Percentiles rank a stretch among this genome's conserved stretches.
These are phyloP conservation scores for Cicer chorassanicum DNA, from an alignment of 306 rosid species.

Conservation along the genomic window DNA sequence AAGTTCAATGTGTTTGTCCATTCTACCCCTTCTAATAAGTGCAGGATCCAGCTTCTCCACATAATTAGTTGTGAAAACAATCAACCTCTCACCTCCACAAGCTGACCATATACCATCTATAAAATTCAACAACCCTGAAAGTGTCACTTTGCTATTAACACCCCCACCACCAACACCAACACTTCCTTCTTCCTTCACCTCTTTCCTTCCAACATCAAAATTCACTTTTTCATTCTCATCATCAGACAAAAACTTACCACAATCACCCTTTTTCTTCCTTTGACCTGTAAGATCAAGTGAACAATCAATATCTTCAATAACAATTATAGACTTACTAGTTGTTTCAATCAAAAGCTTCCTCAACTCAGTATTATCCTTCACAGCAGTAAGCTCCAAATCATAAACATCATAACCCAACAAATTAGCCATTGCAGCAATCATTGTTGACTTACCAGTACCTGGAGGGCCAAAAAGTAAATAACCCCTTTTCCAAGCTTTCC, in stretches of 20 bases:
- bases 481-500: conserved; percentile 92
- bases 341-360: conserved; percentile 88
- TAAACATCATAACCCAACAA: conserved; percentile 76
- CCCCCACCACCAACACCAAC: conserved; percentile 6
- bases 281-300: conserved; percentile 93
- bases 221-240: conserved; percentile 54
- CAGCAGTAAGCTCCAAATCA: conserved; percentile 89
- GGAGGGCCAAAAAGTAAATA: conserved; percentile 78
- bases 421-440: conserved; percentile 91
- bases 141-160: conserved; percentile 73
- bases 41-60: conserved; percentile 93
- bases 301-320: conserved; percentile 89
- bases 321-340: conserved; percentile 82
- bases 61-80: conserved; percentile 82
- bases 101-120: conserved; percentile 92
- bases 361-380: conserved; percentile 86
- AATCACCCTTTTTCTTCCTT: conserved; percentile 70
- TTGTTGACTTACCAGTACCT: conserved; percentile 83
- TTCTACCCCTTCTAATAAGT: conserved; percentile 79
- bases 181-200: conserved; percentile 60
- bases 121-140: conserved; percentile 85
- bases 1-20: conserved; percentile 87
- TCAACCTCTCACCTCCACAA: conserved; percentile 80
- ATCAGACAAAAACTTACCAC: conserved; percentile 42
- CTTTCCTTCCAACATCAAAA: conserved; percentile 55